phyloP scores from a whole-genome alignment of 306 rosid species.

The Dalbergia cultrata region DNA sequence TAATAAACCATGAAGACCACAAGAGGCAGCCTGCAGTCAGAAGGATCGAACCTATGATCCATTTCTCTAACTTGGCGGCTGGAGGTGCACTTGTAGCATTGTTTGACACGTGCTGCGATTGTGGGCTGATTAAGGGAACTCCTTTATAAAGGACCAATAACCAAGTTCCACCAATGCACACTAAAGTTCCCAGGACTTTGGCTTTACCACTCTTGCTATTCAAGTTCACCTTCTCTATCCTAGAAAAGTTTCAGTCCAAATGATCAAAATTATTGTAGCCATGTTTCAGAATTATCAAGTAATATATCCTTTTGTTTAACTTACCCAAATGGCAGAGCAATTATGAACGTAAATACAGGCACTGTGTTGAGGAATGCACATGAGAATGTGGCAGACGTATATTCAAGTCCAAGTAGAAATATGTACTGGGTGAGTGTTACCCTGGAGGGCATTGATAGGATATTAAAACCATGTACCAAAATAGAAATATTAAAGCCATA shows the following conservation, averaged over 20 bases:
- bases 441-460: constrained; percentile 56
- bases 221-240: constrained; percentile 79
- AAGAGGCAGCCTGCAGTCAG: constrained; percentile 63
- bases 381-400: constrained; percentile 79
- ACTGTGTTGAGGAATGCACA: constrained; percentile 94
- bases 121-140: constrained; percentile 54
- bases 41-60: constrained; percentile 73
- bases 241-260: constrained; percentile 42
- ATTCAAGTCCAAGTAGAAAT: constrained; percentile 79
- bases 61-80: constrained; percentile 50
- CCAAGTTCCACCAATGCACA: constrained; percentile 75
- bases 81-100: constrained; percentile 20
- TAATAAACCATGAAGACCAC: constrained; percentile 96
- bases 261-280: constrained; percentile 16
- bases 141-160: constrained; percentile 77
- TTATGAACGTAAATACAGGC: constrained; percentile 79
- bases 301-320: background rate
- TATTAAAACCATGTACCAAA: constrained; percentile 2
- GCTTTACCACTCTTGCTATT: constrained; percentile 71
- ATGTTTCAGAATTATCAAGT: constrained; percentile 14
- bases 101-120: constrained; percentile 35
- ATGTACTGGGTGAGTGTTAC: constrained; percentile 70
- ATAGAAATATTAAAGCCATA: constrained; percentile 2
- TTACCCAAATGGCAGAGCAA: constrained; percentile 86
- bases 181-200: constrained; percentile 66